phyloP scores from a whole-genome alignment of 352 stramenopile genomes.

The Hyaloperonospora brassicae region DNA sequence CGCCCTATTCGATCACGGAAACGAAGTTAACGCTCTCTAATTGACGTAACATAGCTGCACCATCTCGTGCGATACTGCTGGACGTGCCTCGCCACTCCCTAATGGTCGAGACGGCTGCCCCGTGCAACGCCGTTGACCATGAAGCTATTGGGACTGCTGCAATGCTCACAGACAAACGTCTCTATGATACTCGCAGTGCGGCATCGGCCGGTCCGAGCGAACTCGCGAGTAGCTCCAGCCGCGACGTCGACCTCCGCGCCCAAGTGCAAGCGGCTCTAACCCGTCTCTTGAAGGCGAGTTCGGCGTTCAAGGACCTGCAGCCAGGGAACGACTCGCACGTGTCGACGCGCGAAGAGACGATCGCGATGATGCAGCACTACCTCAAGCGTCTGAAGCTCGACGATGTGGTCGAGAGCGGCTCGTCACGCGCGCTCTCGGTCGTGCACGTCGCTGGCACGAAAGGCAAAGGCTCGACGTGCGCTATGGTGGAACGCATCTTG shows the following conservation, averaged over 20 bases:
- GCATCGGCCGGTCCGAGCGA: not conserved
- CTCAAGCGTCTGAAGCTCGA: slow-evolving; percentile 45
- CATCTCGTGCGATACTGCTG: no score
- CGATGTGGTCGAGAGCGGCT: slow-evolving; percentile 29
- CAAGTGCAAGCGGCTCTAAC: slow-evolving; percentile 52
- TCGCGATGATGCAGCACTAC: slow-evolving; percentile 79
- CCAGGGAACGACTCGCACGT: slow-evolving; percentile 55
- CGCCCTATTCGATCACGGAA: no score
- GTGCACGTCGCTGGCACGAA: slow-evolving; percentile 95
- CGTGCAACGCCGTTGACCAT: no score
- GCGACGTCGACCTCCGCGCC: slow-evolving; percentile 10
- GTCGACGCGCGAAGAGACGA: slow-evolving; percentile 67
- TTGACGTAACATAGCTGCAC: no score
- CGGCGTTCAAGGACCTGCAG: slow-evolving; percentile 59
- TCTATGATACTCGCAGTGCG: no score
- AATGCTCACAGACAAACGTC: no score
- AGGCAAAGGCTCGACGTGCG: slow-evolving; percentile 90
- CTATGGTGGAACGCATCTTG: slow-evolving; percentile 81
- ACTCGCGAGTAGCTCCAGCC: slow-evolving; percentile 18
- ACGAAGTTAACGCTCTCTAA: no score
- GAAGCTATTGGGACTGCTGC: no score
- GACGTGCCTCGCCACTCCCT: no score
- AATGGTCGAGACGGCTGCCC: no score
- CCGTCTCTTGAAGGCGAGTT: slow-evolving; percentile 53
- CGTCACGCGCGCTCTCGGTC: slow-evolving; percentile 43